A percentile compares a stretch with the other conserved stretches of the same genome.
Conservation (phyloP, 257 asterid species). For the Solanum chmielewskii region DNA sequence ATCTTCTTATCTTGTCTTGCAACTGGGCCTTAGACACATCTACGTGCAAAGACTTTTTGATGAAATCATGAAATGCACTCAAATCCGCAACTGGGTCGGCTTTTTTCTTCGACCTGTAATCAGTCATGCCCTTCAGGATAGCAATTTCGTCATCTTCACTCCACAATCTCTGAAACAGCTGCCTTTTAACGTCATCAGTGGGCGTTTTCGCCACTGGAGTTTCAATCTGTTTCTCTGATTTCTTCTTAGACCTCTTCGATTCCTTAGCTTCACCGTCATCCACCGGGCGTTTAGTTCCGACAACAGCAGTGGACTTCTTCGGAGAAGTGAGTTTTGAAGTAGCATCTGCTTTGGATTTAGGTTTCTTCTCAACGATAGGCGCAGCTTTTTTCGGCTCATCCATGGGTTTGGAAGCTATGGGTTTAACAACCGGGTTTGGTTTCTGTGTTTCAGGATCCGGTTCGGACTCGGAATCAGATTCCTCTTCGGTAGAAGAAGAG, state of each 20-base stretch:
- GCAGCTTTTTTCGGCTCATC: background rate
- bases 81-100: slow-evolving; percentile 28
- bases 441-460: background rate
- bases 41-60: slow-evolving; percentile 28
- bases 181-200: slow-evolving; percentile 18
- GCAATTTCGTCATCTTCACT: slow-evolving; percentile 58
- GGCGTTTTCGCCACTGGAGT: slow-evolving; percentile 3
- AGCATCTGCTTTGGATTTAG: slow-evolving; percentile 5
- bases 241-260: slow-evolving; percentile 33
- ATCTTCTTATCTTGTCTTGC: slow-evolving; percentile 44
- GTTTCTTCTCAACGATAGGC: background rate
- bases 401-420: slow-evolving; percentile 1
- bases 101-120: slow-evolving; percentile 20
- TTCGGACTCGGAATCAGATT: slow-evolving; percentile 35
- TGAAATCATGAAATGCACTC: slow-evolving; percentile 36
- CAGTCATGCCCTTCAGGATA: slow-evolving; percentile 40
- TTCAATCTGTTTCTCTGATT: slow-evolving; percentile 10
- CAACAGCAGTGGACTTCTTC: slow-evolving; percentile 12
- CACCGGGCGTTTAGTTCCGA: slow-evolving; percentile 26
- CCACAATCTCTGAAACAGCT: slow-evolving; percentile 46
- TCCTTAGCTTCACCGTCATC: slow-evolving; percentile 19
- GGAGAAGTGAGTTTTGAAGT: background rate
- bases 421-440: background rate
- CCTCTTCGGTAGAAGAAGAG: slow-evolving; percentile 32
- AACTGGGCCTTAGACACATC: slow-evolving; percentile 36